phyloP scores from a whole-genome alignment of 805 yeast genomes.

The Candida odintsovae region DNA sequence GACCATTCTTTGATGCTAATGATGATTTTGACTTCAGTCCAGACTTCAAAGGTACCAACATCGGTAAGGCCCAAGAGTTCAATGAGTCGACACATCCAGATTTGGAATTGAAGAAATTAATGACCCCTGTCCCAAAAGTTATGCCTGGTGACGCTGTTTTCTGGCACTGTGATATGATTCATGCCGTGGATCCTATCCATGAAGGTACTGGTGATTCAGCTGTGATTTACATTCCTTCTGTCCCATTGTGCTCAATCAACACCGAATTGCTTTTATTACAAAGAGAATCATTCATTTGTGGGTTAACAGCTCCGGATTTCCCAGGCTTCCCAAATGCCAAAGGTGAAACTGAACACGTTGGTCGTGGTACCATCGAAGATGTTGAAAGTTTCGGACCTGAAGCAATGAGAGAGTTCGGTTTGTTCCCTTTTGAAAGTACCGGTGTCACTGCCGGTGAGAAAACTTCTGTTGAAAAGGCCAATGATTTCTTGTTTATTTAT shows the following conservation, averaged over 20 bases:
- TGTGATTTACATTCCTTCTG: slow-evolving; percentile 28
- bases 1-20: slow-evolving; percentile 33
- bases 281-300: slow-evolving; percentile 11
- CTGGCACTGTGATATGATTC: slow-evolving; percentile 39
- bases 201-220: slow-evolving; percentile 30
- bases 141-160: slow-evolving; percentile 37
- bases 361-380: not conserved
- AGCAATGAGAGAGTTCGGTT: slow-evolving; percentile 1
- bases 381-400: slow-evolving; percentile 1
- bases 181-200: slow-evolving; percentile 35
- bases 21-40: slow-evolving; percentile 28
- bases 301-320: slow-evolving; percentile 22
- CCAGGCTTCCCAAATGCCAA: slow-evolving; percentile 8
- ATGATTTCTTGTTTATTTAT: not conserved
- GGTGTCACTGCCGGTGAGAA: not conserved
- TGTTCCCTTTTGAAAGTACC: slow-evolving; percentile 1
- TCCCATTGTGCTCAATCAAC: slow-evolving; percentile 26
- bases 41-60: slow-evolving; percentile 33
- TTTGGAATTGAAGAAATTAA: slow-evolving; percentile 22
- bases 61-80: slow-evolving; percentile 32
- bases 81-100: slow-evolving; percentile 26
- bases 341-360: slow-evolving; percentile 1
- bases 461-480: not conserved
- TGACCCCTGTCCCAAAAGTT: slow-evolving; percentile 33
- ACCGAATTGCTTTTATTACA: slow-evolving; percentile 12